phyloP scores from a whole-genome alignment of 2,329 filamentous ascomycete species.

The Diaporthe longicolla region DNA sequence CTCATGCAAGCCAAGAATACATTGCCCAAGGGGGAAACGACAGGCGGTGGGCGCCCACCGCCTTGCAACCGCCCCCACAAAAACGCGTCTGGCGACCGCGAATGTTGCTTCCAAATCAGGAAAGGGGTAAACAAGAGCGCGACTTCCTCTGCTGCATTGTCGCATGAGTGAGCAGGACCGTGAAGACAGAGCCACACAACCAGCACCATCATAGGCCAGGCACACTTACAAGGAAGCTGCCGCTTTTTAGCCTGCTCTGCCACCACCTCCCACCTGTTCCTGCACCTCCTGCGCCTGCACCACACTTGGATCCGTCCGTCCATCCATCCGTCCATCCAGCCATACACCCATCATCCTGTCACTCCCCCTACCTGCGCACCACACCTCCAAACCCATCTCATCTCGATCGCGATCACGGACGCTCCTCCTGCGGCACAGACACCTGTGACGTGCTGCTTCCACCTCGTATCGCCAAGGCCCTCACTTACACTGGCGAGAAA shows the following conservation, averaged over 20 bases:
- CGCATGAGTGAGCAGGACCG: background rate
- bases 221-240: conserved; percentile 37
- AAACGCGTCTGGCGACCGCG: conserved; percentile 40
- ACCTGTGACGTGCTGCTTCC: conserved; percentile 22
- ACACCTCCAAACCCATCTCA: conserved; percentile 22
- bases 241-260: conserved; percentile 34
- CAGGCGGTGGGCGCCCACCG: conserved; percentile 27
- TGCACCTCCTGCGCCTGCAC: conserved; percentile 25
- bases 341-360: conserved; percentile 32
- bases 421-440: conserved; percentile 32
- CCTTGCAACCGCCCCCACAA: conserved; percentile 27
- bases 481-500: background rate
- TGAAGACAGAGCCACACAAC: background rate
- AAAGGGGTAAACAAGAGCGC: conserved; percentile 43
- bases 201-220: background rate
- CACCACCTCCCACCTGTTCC: conserved; percentile 30
- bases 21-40: conserved; percentile 26
- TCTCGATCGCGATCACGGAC: conserved; percentile 30
- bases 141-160: conserved; percentile 36
- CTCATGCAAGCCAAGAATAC: conserved; percentile 25
- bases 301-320: conserved; percentile 27
- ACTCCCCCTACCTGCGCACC: conserved; percentile 30
- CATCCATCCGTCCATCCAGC: conserved; percentile 21
- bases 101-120: conserved; percentile 39
- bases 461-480: conserved; percentile 17